These are phyloP conservation scores for Haplosporangium gracile DNA, from an alignment of 192 early-diverging fungal genomes.

Conservation along the genomic window DNA sequence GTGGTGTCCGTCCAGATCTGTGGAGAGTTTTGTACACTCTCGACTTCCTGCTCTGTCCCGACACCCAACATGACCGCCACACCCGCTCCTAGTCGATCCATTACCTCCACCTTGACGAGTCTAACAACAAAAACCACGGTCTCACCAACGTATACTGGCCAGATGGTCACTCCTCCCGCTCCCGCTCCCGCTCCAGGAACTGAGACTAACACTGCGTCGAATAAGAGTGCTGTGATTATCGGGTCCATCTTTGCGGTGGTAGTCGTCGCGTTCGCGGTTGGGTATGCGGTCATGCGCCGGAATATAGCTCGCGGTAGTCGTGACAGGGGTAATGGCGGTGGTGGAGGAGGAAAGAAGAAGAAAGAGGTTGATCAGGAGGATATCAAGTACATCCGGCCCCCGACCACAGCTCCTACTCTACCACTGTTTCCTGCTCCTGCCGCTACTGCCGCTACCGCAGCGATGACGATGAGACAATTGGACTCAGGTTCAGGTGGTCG, in stretches of 20 bases:
- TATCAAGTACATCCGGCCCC: background rate
- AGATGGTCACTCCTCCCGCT: background rate
- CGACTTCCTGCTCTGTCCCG: background rate
- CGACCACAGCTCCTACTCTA: background rate
- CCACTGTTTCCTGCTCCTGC: background rate
- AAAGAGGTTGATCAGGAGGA: background rate
- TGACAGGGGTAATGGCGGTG: background rate
- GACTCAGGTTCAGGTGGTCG: background rate
- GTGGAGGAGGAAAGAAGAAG: background rate
- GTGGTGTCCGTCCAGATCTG: background rate
- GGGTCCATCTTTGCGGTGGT: constrained; percentile 10
- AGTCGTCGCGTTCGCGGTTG: background rate
- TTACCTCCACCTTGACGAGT: background rate
- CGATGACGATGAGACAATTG: background rate
- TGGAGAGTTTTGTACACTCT: background rate
- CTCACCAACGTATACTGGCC: background rate
- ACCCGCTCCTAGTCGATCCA: background rate
- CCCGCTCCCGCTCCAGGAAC: background rate
- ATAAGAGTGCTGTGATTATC: constrained; percentile 17
- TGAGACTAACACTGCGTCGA: background rate
- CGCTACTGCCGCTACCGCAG: background rate
- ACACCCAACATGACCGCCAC: background rate
- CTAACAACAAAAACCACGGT: background rate
- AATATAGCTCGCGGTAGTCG: background rate
- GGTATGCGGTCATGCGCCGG: constrained; percentile 11